phyloP scores from a whole-genome alignment of 2,329 filamentous ascomycete species.

The Aspergillus spinulosporus region DNA sequence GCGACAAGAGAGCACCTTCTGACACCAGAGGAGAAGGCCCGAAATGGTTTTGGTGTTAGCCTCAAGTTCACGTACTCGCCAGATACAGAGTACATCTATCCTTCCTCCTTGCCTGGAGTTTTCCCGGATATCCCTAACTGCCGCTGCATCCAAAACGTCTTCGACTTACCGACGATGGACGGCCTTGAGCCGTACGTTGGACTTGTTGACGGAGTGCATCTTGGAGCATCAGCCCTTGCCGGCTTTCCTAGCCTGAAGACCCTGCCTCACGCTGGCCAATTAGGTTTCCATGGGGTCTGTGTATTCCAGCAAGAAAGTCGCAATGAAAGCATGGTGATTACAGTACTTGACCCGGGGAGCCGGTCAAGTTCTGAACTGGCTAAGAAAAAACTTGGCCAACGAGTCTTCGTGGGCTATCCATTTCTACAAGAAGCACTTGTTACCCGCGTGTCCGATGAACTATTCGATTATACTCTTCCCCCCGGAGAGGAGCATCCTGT shows the following conservation, averaged over 20 bases:
- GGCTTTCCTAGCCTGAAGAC: slow-evolving; percentile 91
- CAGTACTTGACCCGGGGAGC: slow-evolving; percentile 70
- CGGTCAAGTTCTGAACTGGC: slow-evolving; percentile 71
- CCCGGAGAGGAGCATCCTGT: slow-evolving; percentile 65
- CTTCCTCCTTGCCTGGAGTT: slow-evolving; percentile 81
- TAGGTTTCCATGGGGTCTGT: slow-evolving; percentile 86
- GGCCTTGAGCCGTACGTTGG: slow-evolving; percentile 83
- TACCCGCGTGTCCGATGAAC: slow-evolving; percentile 82
- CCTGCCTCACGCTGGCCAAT: slow-evolving; percentile 74
- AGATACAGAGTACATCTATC: slow-evolving; percentile 76
- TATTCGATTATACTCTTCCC: slow-evolving; percentile 81
- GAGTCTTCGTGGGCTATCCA: slow-evolving; percentile 89
- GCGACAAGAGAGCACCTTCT: slow-evolving; percentile 75
- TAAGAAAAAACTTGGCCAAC: slow-evolving; percentile 76
- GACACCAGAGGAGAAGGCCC: slow-evolving; percentile 70
- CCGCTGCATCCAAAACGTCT: slow-evolving; percentile 92
- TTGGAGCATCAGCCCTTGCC: slow-evolving; percentile 78
- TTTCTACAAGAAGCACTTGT: slow-evolving; percentile 95
- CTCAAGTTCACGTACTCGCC: slow-evolving; percentile 88
- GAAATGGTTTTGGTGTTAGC: slow-evolving; percentile 89
- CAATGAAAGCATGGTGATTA: slow-evolving; percentile 95
- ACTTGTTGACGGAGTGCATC: slow-evolving; percentile 77
- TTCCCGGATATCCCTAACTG: slow-evolving; percentile 88
- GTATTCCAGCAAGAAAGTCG: slow-evolving; percentile 95
- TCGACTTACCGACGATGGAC: slow-evolving; percentile 89